Conservation (phyloP, 805 yeast genomes). For the Naumovozyma dairenensis region DNA sequence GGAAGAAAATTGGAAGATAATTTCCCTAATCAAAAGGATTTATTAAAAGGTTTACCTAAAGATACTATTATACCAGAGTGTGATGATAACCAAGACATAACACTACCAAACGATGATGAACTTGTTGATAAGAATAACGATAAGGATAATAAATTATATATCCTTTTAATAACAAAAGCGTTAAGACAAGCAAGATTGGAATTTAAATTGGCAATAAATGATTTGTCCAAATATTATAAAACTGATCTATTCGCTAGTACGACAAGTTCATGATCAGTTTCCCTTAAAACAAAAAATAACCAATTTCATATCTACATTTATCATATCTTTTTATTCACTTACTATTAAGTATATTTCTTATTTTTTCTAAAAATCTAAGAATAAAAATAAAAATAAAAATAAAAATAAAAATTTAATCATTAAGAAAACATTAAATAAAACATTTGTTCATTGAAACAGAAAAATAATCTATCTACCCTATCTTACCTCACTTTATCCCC, state of each 20-base stretch:
- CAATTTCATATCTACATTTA: too few relatives aligned
- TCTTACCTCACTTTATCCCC: too few relatives aligned
- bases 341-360: too few relatives aligned
- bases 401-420: too few relatives aligned
- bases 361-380: too few relatives aligned
- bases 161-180: conserved; percentile 36
- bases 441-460: too few relatives aligned
- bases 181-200: conserved; percentile 40
- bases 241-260: conserved; percentile 13
- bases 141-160: conserved; percentile 32
- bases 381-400: too few relatives aligned
- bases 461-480: too few relatives aligned
- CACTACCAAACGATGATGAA: conserved; percentile 6
- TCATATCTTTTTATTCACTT: too few relatives aligned
- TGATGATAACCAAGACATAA: conserved; percentile 3
- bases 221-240: conserved; percentile 39
- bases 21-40: conserved; percentile 10
- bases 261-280: too few relatives aligned
- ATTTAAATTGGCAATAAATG: conserved; percentile 36
- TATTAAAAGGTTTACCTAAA: conserved; percentile 7
- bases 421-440: too few relatives aligned
- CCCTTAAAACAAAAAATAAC: too few relatives aligned
- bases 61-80: conserved; percentile 9
- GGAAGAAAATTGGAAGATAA: conserved; percentile 39
- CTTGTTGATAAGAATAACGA: conserved; percentile 23